Percentiles rank a stretch among this genome's conserved stretches.
Evolutionary conservation across 306 rosid species (phyloP).

Genomic region (Sphenostylis stenocarpa): DNA sequence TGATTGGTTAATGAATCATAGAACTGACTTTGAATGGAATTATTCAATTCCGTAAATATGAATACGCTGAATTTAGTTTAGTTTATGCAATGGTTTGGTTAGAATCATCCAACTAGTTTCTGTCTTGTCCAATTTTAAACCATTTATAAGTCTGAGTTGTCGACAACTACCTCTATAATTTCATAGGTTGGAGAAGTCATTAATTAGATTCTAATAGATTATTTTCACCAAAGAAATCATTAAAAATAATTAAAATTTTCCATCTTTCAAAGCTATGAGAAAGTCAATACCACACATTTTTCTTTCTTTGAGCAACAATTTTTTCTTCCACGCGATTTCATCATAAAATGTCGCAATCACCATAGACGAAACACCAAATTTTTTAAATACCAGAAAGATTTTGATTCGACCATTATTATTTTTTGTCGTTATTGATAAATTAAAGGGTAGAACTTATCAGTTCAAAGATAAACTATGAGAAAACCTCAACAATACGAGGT

Average conservation of each 20-base stretch:
- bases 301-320: not conserved
- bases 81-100: not conserved
- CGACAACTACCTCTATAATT: not conserved
- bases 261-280: not conserved
- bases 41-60: not conserved
- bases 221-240: not conserved
- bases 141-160: not conserved
- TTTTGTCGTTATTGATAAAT: not conserved
- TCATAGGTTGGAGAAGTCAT: not conserved
- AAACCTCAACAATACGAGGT: not conserved
- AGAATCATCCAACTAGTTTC: not conserved
- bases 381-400: not conserved
- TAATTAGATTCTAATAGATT: too few relatives aligned
- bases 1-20: not conserved
- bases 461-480: not conserved
- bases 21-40: not conserved
- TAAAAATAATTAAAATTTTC: not conserved
- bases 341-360: not conserved
- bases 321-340: not conserved
- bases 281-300: not conserved
- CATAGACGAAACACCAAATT: not conserved
- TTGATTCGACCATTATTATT: not conserved
- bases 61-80: not conserved
- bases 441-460: not conserved
- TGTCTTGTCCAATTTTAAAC: not conserved